Evolutionary conservation across 495 filamentous ascomycete genomes (phyloP).

Genomic region (Haplographium delicatum): DNA sequence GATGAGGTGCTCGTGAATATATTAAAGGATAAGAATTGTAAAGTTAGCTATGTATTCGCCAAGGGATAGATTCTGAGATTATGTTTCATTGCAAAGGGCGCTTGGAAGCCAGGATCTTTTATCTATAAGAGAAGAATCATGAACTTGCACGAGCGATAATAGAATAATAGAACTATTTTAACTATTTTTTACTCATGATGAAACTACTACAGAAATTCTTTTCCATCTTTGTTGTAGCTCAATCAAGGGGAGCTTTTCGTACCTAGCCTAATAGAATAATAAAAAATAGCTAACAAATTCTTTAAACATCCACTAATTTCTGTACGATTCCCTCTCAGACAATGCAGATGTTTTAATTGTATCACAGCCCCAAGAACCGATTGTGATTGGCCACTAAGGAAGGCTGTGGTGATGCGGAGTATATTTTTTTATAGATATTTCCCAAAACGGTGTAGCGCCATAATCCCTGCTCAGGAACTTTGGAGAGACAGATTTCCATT

Average conservation of each 20-base stretch:
- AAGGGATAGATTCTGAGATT: conserved; percentile 29
- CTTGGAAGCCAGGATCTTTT: neutral
- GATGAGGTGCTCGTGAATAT: conserved; percentile 59
- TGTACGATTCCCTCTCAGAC: too few relatives aligned
- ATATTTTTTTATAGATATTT: too few relatives aligned
- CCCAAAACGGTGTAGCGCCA: too few relatives aligned
- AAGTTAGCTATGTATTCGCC: conserved; percentile 63
- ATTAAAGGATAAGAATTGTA: conserved; percentile 54
- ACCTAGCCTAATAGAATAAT: too few relatives aligned
- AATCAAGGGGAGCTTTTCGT: too few relatives aligned
- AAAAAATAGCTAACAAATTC: too few relatives aligned
- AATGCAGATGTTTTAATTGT: too few relatives aligned
- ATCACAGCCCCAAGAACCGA: too few relatives aligned
- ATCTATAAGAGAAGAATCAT: neutral
- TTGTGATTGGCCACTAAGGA: neutral
- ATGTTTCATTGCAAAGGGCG: conserved; percentile 8
- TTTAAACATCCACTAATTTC: too few relatives aligned
- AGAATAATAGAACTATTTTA: too few relatives aligned
- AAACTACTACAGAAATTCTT: neutral
- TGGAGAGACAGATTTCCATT: conserved; percentile 13
- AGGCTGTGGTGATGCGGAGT: neutral
- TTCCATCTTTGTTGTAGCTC: neutral
- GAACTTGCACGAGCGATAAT: neutral
- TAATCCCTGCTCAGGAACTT: too few relatives aligned
- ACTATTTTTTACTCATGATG: too few relatives aligned